Base-by-base conservation (phyloP, 2,329 filamentous ascomycete species). In the Exophiala oligosperma region DNA sequence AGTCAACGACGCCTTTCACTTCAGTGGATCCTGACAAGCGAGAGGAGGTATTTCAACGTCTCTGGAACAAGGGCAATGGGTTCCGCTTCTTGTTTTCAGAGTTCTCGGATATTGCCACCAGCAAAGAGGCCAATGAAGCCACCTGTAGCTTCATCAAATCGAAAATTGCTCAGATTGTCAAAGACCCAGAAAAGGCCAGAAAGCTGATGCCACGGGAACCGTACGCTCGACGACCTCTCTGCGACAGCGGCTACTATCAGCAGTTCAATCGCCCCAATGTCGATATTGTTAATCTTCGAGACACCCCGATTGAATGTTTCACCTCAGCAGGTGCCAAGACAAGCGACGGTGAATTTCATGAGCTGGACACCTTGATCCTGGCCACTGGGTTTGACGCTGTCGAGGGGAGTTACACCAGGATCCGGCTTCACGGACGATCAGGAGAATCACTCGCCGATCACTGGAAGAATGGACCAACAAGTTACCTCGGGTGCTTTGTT, bases 101-200 rank as follows among this genome's bases (percentile, higher is more conserved):
- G 2, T 78, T 75, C 64, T 62, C 63, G 5, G 76, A 78, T 60
- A 66, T 75, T 23, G 56, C 68, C 6, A 66, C 63, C 21, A 66
- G 76, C 57, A 56, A 69, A 0, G 73, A 79, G 12, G 79, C 79
- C 0, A 86, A 86, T 62, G 68, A 75, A 17, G 74, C 77, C 51
- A 73, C 76, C 0, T 85, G 84, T 65, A 71, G 77, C 2, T 84
- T 84, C 66, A 85, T 83, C 79, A 74, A 72, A 1, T 74, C 76
- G 62, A 83, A 83, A 68, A 78, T 76, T 0, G 75, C 80, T 0
- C 72, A 71, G 4, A 75, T 82, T 2, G 76, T 87, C 47, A 71
- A 73, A 0, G 80, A 86, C 60, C 75, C 80, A 0, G 70, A 69
- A 29, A 78, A 78, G 38, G 61, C 61, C n/a, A 43, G 56, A 12